Percentiles rank a stretch among this genome's conserved stretches.
phyloP scores from a whole-genome alignment of 306 rosid species.

The Cyamopsis tetragonoloba region DNA sequence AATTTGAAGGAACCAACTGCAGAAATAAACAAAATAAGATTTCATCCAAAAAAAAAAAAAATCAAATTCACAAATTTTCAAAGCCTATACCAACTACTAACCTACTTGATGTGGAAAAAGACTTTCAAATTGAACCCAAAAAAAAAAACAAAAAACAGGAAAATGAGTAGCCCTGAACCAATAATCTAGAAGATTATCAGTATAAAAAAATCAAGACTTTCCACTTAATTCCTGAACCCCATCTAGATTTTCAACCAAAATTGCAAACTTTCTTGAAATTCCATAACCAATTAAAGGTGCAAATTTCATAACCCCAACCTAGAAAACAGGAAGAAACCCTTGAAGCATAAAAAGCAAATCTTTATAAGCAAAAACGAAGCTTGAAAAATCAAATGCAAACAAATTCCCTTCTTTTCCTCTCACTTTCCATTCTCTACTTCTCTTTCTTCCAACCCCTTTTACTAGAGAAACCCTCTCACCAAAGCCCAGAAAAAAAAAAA shows the following conservation, averaged over 20 bases:
- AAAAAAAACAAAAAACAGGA: background rate
- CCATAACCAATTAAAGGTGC: background rate
- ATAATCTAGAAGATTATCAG: background rate
- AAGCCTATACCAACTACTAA: background rate
- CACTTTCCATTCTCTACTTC: background rate
- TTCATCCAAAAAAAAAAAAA: slow-evolving; percentile 24
- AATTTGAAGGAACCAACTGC: slow-evolving; percentile 38
- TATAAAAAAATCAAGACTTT: slow-evolving; percentile 24
- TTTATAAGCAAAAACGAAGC: background rate
- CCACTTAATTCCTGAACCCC: background rate
- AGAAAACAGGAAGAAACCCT: background rate
- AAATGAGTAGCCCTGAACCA: background rate
- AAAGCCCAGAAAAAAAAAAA: background rate
- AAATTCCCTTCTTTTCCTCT: background rate
- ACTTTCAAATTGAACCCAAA: background rate
- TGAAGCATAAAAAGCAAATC: background rate
- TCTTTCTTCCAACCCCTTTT: background rate
- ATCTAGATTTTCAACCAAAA: background rate
- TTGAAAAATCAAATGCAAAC: slow-evolving; percentile 8
- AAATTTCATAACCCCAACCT: background rate
- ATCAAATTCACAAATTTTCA: background rate
- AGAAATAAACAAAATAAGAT: slow-evolving; percentile 22
- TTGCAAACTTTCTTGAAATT: background rate
- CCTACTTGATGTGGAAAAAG: background rate
- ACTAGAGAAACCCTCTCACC: slow-evolving; percentile 10